These are phyloP conservation scores for Chlorella variabilis DNA, from an alignment of 163 green algal species.

Conservation along the genomic window DNA sequence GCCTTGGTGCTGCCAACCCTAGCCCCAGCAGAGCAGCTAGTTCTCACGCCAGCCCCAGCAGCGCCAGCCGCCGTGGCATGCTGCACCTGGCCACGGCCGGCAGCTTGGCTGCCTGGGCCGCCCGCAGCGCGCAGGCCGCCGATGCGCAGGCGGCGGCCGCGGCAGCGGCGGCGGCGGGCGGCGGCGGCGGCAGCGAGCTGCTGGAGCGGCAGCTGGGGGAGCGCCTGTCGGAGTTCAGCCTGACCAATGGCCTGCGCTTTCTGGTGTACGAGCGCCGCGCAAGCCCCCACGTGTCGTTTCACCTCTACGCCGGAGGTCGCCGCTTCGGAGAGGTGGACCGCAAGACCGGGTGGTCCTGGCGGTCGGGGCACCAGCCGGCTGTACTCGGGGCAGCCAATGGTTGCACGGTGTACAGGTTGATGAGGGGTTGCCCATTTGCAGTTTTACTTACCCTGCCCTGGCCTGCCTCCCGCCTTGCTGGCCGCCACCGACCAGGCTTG, in stretches of 20 bases:
- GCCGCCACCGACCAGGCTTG: constrained; percentile 71
- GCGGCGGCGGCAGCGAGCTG: not conserved
- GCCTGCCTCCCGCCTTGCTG: not conserved
- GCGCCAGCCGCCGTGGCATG: constrained; percentile 1
- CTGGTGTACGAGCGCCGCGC: constrained; percentile 76
- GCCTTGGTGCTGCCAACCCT: not conserved
- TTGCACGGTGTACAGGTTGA: not conserved
- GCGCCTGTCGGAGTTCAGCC: constrained; percentile 78
- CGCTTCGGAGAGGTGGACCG: constrained; percentile 81
- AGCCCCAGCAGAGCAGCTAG: not conserved
- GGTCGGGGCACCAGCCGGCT: no score
- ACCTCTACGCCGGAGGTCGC: constrained; percentile 84
- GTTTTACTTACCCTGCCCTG: not conserved
- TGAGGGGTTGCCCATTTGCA: not conserved
- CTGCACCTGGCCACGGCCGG: not conserved
- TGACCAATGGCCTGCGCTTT: constrained; percentile 90
- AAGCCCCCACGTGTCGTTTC: constrained; percentile 79
- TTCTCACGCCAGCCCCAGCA: not conserved
- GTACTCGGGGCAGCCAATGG: no score
- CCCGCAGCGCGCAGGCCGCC: not conserved
- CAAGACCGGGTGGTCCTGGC: constrained; percentile 61
- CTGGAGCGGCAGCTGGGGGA: constrained; percentile 42
- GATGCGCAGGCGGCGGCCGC: not conserved
- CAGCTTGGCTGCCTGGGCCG: constrained; percentile 13
- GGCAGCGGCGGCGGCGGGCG: not conserved